Evolutionary conservation across 169 alveolate species (phyloP).

Genomic region (Eimeria falciformis): DNA sequence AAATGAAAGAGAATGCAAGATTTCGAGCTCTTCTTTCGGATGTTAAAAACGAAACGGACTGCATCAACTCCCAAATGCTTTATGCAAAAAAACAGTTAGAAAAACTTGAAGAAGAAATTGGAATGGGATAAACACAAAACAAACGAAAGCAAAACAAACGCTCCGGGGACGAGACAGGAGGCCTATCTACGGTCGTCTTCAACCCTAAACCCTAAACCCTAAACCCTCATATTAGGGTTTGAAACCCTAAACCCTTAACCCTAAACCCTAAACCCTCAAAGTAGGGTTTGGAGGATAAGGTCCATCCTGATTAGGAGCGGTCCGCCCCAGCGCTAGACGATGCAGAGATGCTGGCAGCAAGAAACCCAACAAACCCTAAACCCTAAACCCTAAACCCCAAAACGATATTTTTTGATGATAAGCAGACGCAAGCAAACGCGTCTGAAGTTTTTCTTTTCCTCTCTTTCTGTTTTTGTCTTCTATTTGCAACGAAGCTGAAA

Average conservation of each 20-base stretch:
- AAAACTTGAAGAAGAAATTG: constrained; percentile 11
- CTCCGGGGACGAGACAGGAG: too few species aligned
- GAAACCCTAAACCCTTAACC: constrained; percentile 43
- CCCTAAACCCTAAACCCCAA: constrained; percentile 45
- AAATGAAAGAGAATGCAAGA: neutral
- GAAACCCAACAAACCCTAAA: neutral
- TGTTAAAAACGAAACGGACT: neutral
- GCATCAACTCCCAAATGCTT: neutral
- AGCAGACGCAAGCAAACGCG: too few species aligned
- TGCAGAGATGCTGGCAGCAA: neutral
- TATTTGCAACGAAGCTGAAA: neutral
- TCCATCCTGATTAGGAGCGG: too few species aligned
- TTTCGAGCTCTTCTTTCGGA: neutral
- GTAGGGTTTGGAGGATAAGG: neutral
- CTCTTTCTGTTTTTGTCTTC: too few species aligned
- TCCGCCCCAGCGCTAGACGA: too few species aligned
- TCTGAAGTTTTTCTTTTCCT: too few species aligned
- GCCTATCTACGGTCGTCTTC: too few species aligned
- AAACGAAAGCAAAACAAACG: too few species aligned
- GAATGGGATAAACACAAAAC: neutral
- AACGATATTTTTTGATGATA: too few species aligned
- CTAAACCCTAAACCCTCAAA: constrained; percentile 2
- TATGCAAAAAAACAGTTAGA: neutral
- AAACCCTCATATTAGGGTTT: too few species aligned
- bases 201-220: too few species aligned